A percentile compares a stretch with the other conserved stretches of the same genome.
Evolutionary conservation across 805 yeast genomes (phyloP).

Genomic region (Spathaspora arborariae): DNA sequence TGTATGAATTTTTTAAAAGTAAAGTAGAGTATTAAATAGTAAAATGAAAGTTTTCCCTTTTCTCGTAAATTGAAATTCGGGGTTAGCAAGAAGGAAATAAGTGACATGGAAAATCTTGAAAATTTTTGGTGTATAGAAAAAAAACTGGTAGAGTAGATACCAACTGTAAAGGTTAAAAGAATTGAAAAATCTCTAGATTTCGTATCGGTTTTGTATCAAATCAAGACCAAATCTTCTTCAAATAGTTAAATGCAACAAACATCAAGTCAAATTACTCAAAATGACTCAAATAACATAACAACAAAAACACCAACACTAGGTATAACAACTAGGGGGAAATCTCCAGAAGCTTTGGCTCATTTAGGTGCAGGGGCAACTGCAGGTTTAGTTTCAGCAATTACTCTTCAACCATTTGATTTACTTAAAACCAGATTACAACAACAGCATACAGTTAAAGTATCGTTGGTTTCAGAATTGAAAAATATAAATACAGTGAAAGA

Average conservation of each 20-base stretch:
- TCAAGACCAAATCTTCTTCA: too few species aligned
- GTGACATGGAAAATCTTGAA: not conserved
- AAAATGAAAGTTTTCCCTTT: not conserved
- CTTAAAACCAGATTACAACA: slow-evolving; percentile 78
- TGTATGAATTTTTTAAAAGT: slow-evolving; percentile 8
- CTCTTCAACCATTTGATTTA: slow-evolving; percentile 84
- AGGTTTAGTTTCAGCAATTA: slow-evolving; percentile 76
- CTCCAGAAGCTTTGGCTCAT: slow-evolving; percentile 39
- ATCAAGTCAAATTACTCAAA: not conserved
- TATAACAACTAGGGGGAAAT: not conserved
- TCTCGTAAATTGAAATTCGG: slow-evolving; percentile 1
- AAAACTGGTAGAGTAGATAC: too few species aligned
- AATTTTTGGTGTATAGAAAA: too few species aligned
- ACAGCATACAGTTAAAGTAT: slow-evolving; percentile 26
- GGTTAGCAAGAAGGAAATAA: not conserved
- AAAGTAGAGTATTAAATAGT: slow-evolving; percentile 3
- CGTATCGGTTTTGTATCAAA: too few species aligned
- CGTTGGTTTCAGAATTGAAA: slow-evolving; percentile 39
- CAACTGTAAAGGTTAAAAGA: not conserved
- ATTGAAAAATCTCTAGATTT: too few species aligned
- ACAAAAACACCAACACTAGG: not conserved
- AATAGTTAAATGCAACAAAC: not conserved
- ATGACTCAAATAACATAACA: not conserved
- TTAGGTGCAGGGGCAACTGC: slow-evolving; percentile 78
- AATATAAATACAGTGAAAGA: slow-evolving; percentile 41